Conservation (phyloP, 495 filamentous ascomycete species). For the Cladorrhinum samala region DNA sequence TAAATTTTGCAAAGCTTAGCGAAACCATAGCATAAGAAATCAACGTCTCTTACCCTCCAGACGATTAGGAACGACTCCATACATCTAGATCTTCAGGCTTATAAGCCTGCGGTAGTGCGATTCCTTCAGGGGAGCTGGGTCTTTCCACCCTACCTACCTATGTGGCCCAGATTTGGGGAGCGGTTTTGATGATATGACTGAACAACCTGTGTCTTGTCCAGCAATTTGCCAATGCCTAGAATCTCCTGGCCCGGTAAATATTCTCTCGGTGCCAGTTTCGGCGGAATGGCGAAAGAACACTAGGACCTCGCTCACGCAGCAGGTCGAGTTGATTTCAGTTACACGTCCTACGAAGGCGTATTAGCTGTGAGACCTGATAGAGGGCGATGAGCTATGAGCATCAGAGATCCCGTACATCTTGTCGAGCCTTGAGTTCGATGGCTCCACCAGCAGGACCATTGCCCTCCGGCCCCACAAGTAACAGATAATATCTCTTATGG, state of each 20-base stretch:
- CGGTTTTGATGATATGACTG: constrained; percentile 57
- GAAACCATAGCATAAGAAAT: constrained; percentile 1
- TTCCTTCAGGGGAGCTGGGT: constrained; percentile 19
- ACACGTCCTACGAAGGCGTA: constrained; percentile 1
- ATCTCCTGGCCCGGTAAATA: constrained; percentile 60
- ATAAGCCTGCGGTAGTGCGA: constrained; percentile 41
- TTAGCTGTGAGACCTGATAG: too few species aligned
- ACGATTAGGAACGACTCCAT: constrained; percentile 1
- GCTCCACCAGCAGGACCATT: constrained; percentile 11
- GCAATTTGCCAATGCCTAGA: constrained; percentile 56
- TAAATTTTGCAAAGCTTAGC: constrained; percentile 15
- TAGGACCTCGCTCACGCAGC: constrained; percentile 49
- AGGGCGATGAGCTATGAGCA: not conserved
- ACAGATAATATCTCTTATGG: constrained; percentile 11
- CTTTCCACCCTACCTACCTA: constrained; percentile 37
- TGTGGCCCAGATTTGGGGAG: constrained; percentile 55
- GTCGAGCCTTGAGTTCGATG: constrained; percentile 17
- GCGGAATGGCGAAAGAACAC: constrained; percentile 56
- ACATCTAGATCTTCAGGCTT: constrained; percentile 31
- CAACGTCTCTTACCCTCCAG: not conserved
- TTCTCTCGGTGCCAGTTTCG: constrained; percentile 48
- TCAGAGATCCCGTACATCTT: constrained; percentile 10
- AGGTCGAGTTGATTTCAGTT: constrained; percentile 23
- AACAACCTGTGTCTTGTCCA: constrained; percentile 43
- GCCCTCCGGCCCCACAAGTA: constrained; percentile 15